phyloP scores from a whole-genome alignment of 495 filamentous ascomycete genomes.

The Alectoria sarmentosa region DNA sequence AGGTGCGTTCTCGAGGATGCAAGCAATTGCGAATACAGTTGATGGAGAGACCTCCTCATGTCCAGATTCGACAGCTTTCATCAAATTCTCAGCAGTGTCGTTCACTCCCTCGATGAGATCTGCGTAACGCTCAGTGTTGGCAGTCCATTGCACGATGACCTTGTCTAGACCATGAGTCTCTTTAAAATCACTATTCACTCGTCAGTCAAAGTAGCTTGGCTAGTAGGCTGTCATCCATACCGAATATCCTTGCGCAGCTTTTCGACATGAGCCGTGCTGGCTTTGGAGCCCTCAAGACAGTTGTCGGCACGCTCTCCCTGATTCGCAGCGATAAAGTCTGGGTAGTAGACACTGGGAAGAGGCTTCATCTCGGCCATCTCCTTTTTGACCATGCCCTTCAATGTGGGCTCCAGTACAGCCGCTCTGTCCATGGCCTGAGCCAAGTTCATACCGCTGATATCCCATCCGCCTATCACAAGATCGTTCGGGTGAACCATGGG shows the following conservation, averaged over 20 bases:
- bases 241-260: slow-evolving; percentile 91
- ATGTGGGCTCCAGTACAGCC: slow-evolving; percentile 82
- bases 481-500: slow-evolving; percentile 99
- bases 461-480: slow-evolving; percentile 92
- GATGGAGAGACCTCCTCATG: slow-evolving; percentile 89
- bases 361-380: slow-evolving; percentile 88
- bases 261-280: slow-evolving; percentile 79
- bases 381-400: slow-evolving; percentile 84
- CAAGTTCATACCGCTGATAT: slow-evolving; percentile 85
- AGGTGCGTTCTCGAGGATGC: slow-evolving; percentile 78
- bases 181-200: slow-evolving; percentile 72
- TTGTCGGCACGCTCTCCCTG: slow-evolving; percentile 98
- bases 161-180: slow-evolving; percentile 78
- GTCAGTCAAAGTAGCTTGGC: slow-evolving; percentile 15
- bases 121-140: slow-evolving; percentile 96
- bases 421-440: slow-evolving; percentile 94
- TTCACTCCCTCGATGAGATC: slow-evolving; percentile 85
- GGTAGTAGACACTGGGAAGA: slow-evolving; percentile 94
- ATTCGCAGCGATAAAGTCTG: slow-evolving; percentile 98
- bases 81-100: slow-evolving; percentile 90
- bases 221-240: slow-evolving; percentile 39
- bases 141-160: slow-evolving; percentile 97
- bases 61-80: slow-evolving; percentile 76
- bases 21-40: slow-evolving; percentile 91
- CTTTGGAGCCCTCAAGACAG: slow-evolving; percentile 74